These are phyloP conservation scores for Coemansia pectinata DNA, from an alignment of 192 early-diverging fungal genomes.

Conservation along the genomic window DNA sequence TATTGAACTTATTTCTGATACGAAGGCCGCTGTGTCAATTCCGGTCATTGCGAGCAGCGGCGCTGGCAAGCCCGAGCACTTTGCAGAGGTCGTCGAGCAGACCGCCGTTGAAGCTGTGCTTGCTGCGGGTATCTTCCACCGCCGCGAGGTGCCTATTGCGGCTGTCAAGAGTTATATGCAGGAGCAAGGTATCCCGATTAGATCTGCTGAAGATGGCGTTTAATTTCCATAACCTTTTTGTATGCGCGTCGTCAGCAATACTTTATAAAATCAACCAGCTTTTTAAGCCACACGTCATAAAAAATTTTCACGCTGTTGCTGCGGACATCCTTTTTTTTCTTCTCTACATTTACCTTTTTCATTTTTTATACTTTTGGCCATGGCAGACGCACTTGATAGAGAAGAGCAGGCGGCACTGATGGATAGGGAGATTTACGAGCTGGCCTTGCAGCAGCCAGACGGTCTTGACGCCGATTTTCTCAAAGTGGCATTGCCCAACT, in stretches of 20 bases:
- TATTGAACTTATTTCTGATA: slow-evolving; percentile 75
- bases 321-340: not conserved
- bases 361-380: not conserved
- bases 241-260: not conserved
- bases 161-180: slow-evolving; percentile 78
- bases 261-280: not conserved
- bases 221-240: not conserved
- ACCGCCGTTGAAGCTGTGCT: slow-evolving; percentile 93
- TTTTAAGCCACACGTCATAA: not conserved
- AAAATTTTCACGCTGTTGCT: not conserved
- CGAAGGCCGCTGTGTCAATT: slow-evolving; percentile 79
- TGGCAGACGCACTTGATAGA: not conserved
- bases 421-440: slow-evolving; percentile 21
- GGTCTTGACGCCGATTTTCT: slow-evolving; percentile 28
- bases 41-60: slow-evolving; percentile 99
- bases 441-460: slow-evolving; percentile 10
- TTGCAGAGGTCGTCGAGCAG: slow-evolving; percentile 80
- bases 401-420: not conserved
- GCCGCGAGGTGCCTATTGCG: slow-evolving; percentile 87
- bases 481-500: slow-evolving; percentile 10
- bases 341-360: not conserved
- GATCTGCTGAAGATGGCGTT: slow-evolving; percentile 14
- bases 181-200: slow-evolving; percentile 56
- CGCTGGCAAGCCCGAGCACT: slow-evolving; percentile 86
- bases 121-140: slow-evolving; percentile 98